Conservation (phyloP, 331 rosid genomes). For the Quercus lobata region DNA sequence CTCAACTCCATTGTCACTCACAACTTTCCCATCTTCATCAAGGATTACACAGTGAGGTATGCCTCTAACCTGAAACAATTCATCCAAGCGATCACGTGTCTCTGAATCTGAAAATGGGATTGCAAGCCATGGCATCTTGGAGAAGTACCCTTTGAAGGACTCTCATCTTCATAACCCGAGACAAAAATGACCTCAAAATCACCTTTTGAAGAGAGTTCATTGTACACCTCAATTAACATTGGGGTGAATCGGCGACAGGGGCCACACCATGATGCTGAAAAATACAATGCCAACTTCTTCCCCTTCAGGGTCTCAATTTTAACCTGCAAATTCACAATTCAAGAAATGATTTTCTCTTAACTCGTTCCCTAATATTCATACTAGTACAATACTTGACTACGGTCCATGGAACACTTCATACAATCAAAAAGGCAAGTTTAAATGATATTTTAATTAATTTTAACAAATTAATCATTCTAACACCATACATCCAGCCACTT, state of each 20-base stretch:
- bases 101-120: constrained; percentile 59
- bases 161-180: constrained; percentile 52
- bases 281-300: constrained; percentile 59
- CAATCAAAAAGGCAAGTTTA: not conserved
- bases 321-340: constrained; percentile 35
- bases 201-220: constrained; percentile 37
- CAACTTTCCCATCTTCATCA: constrained; percentile 46
- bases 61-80: constrained; percentile 45
- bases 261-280: constrained; percentile 75
- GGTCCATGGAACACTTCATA: not conserved
- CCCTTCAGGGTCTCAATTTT: constrained; percentile 53
- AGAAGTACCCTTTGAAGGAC: constrained; percentile 47
- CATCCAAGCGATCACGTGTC: constrained; percentile 29
- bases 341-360: constrained; percentile 7
- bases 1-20: constrained; percentile 30
- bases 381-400: not conserved
- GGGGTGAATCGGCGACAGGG: constrained; percentile 62
- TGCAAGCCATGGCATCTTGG: constrained; percentile 85
- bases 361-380: not conserved
- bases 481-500: not conserved
- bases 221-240: constrained; percentile 44
- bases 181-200: constrained; percentile 57
- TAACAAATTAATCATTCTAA: not conserved
- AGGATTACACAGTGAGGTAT: constrained; percentile 60
- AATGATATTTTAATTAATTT: not conserved